Conservation (phyloP, 495 filamentous ascomycete species). For the Chlorociboria aeruginascens region DNA sequence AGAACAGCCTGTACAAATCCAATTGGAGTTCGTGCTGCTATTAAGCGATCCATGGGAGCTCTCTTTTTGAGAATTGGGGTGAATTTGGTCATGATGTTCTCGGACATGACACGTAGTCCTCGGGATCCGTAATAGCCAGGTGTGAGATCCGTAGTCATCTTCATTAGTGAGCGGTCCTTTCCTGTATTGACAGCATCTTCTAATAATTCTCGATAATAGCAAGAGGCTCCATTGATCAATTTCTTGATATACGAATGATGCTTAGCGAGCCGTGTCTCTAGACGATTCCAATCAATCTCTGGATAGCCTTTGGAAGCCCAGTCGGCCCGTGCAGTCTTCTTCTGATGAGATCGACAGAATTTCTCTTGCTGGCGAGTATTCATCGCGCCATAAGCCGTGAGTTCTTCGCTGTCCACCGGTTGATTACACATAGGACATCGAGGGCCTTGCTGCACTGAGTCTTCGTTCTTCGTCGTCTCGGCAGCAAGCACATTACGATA, state of each 20-base stretch:
- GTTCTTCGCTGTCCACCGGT: slow-evolving; percentile 39
- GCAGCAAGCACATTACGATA: neutral
- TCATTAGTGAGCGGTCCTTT: slow-evolving; percentile 46
- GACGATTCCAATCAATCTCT: slow-evolving; percentile 57
- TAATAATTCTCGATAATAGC: slow-evolving; percentile 51
- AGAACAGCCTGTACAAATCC: slow-evolving; percentile 76
- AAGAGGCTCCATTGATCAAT: slow-evolving; percentile 47
- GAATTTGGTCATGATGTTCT: slow-evolving; percentile 53
- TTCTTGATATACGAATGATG: slow-evolving; percentile 41
- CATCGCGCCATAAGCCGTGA: slow-evolving; percentile 32
- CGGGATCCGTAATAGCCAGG: slow-evolving; percentile 84
- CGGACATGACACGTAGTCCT: slow-evolving; percentile 52
- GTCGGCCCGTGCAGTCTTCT: slow-evolving; percentile 38
- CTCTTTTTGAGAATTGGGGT: slow-evolving; percentile 48
- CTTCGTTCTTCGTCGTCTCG: slow-evolving; percentile 8
- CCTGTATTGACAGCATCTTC: slow-evolving; percentile 45
- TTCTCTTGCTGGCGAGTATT: slow-evolving; percentile 46
- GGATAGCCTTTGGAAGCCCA: slow-evolving; percentile 65
- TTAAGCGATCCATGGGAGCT: slow-evolving; percentile 51
- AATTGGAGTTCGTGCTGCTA: slow-evolving; percentile 56
- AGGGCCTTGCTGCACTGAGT: slow-evolving; percentile 10
- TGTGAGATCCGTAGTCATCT: slow-evolving; percentile 28
- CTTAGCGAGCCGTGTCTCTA: slow-evolving; percentile 50
- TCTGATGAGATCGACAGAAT: slow-evolving; percentile 67
- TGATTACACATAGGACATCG: slow-evolving; percentile 59